phyloP scores from a whole-genome alignment of 139 green algal genomes.

The Coelastrella sp. region DNA sequence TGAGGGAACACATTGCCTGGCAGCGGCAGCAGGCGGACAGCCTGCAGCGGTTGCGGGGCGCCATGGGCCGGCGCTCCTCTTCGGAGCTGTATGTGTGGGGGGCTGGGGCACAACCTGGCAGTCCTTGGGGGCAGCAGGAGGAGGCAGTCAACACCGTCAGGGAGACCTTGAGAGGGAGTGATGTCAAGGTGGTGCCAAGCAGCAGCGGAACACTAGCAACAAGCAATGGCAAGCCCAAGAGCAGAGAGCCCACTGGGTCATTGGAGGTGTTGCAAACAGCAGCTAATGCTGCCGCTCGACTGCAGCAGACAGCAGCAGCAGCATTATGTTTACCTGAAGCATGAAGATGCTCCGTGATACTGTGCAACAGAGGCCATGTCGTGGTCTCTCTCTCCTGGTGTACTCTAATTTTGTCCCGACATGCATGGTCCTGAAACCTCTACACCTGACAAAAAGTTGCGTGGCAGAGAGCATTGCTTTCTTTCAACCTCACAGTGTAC shows the following conservation, averaged over 20 bases:
- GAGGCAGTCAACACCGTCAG: background rate
- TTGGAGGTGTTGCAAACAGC: constrained; percentile 25
- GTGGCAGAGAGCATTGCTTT: no score
- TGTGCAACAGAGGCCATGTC: background rate
- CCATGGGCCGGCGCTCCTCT: background rate
- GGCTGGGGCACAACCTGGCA: background rate
- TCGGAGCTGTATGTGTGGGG: background rate
- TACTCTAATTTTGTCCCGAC: background rate
- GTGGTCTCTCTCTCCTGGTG: background rate
- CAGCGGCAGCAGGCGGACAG: background rate
- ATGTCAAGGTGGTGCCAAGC: background rate
- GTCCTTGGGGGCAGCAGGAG: background rate
- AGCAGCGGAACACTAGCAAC: background rate
- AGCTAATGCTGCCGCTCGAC: background rate
- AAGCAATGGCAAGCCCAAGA: background rate
- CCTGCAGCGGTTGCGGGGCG: background rate
- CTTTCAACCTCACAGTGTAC: no score
- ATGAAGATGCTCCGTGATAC: background rate
- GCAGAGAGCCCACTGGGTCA: background rate
- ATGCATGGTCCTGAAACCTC: no score
- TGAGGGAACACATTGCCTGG: background rate
- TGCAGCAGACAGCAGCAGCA: background rate
- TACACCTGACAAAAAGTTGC: no score
- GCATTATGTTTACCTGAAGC: no score
- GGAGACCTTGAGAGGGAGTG: background rate